These are phyloP conservation scores for Mycosphaerella arachidis DNA, from an alignment of 2,329 filamentous ascomycete genomes.

Conservation along the genomic window DNA sequence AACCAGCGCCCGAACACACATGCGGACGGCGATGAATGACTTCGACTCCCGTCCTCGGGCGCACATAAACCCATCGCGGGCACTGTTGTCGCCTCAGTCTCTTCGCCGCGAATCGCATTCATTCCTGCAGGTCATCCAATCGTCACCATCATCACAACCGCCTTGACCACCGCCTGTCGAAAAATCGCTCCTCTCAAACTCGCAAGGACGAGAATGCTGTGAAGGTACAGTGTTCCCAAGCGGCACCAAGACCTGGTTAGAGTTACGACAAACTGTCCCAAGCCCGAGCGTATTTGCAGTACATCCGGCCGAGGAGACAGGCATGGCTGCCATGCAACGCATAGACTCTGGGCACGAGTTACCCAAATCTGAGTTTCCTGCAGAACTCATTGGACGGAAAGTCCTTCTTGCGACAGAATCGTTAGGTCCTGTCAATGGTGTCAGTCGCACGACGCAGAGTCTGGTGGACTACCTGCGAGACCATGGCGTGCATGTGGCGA, in stretches of 20 bases:
- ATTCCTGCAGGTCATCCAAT: background rate
- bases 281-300: background rate
- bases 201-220: slow-evolving; percentile 1
- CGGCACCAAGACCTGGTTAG: background rate
- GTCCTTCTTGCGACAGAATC: slow-evolving; percentile 67
- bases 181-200: background rate
- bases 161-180: background rate
- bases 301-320: background rate
- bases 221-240: background rate
- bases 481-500: slow-evolving; percentile 61
- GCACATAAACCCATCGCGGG: background rate
- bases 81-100: background rate
- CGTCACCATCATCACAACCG: background rate
- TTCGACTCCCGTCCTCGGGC: background rate
- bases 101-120: background rate
- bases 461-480: slow-evolving; percentile 62
- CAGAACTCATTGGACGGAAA: slow-evolving; percentile 53
- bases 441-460: slow-evolving; percentile 65
- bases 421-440: slow-evolving; percentile 69
- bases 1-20: background rate
- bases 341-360: background rate
- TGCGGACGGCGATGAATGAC: background rate
- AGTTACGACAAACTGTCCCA: background rate
- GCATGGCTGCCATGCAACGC: background rate
- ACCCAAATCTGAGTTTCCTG: slow-evolving; percentile 36